Evolutionary conservation across 164 flowering plant species (phyloP).

Genomic region (Nymphaea thermarum): DNA sequence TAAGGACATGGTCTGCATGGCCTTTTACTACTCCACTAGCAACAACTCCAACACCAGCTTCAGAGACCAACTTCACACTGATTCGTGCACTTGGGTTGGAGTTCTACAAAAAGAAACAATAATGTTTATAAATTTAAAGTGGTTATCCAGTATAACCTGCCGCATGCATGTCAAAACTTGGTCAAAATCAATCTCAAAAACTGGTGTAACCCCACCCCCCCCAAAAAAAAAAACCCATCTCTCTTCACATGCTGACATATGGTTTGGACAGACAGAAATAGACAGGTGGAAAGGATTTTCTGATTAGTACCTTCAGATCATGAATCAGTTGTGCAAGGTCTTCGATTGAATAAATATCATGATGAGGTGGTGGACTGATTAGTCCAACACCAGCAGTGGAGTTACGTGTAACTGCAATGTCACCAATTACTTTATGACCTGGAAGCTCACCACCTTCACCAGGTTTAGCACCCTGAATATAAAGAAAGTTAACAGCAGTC

Average conservation of each 20-base stretch:
- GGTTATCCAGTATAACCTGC: too few relatives aligned
- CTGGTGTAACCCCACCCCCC: too few relatives aligned
- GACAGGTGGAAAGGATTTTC: neutral
- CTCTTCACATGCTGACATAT: neutral
- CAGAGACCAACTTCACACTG: conserved; percentile 96
- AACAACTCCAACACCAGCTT: conserved; percentile 99
- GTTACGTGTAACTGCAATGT: conserved; percentile 91
- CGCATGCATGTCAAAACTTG: too few relatives aligned
- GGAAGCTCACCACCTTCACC: conserved; percentile 99
- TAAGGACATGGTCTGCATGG: conserved; percentile 96
- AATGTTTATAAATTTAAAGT: too few relatives aligned
- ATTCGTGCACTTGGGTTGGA: conserved; percentile 86
- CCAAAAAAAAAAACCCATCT: too few relatives aligned
- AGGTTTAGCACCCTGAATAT: conserved; percentile 94
- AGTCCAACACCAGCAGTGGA: conserved; percentile 99
- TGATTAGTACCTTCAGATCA: conserved; percentile 74
- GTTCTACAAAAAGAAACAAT: conserved; percentile 29
- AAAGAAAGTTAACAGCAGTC: neutral
- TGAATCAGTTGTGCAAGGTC: conserved; percentile 97
- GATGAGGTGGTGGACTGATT: conserved; percentile 99
- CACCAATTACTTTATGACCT: conserved; percentile 97
- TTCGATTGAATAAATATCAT: conserved; percentile 98
- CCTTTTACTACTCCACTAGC: conserved; percentile 99
- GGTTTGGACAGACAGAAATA: neutral
- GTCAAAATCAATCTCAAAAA: too few relatives aligned